Base-by-base conservation (phyloP, 352 stramenopile species). In the Globisporangium nagaii region DNA sequence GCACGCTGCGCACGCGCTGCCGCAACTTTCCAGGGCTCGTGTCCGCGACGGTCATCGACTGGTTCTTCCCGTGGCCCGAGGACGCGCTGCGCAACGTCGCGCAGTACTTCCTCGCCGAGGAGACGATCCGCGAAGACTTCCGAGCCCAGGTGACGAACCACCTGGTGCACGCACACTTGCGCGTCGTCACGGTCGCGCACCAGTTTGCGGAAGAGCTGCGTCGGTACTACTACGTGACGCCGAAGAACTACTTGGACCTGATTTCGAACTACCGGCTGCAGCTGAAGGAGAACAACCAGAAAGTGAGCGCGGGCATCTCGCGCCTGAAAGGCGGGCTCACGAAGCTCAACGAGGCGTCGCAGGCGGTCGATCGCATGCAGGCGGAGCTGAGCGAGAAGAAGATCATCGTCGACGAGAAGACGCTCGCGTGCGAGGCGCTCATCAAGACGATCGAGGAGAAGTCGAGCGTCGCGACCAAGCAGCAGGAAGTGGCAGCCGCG, bases 221-320 rank as follows among this genome's bases (percentile, higher is more conserved):
- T 17, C 79, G 94, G 0, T 85, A 95, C 63, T 98, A 98, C 75
- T 98, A 98, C 64, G 94, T 98, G n/a, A 98, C 95, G 3, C 94
- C 95, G 0, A 98, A 98, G 65, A 98, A 98, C 60, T 98, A 98
- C 53, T 65, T 98, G 17, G 95, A 98, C 64, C 98, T 97, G 45
- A 96, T 98, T 40, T 70, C 76, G 1, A 98, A 97, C 55, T 98
- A 98, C 63, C 68, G 89, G 3, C 65, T 86, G 30, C 86, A 97
- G 42, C 71, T 98, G 8, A 93, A 96, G 48, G 76, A 92, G 28
- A 97, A 97, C 58, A 88, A 89, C 27, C 60, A 84, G 8, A 96
- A 93, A 42, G 90, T 98, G 30, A 89, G 89, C n/a, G 75, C 71
- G 0, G 90, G 85, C 31, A 95, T 97, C 34, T 85, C 92, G 20